Evolutionary conservation across 2,329 filamentous ascomycete genomes (phyloP), one percentile per base, ranked within the genome.

Genomic region (Fusarium tricinctum): DNA sequence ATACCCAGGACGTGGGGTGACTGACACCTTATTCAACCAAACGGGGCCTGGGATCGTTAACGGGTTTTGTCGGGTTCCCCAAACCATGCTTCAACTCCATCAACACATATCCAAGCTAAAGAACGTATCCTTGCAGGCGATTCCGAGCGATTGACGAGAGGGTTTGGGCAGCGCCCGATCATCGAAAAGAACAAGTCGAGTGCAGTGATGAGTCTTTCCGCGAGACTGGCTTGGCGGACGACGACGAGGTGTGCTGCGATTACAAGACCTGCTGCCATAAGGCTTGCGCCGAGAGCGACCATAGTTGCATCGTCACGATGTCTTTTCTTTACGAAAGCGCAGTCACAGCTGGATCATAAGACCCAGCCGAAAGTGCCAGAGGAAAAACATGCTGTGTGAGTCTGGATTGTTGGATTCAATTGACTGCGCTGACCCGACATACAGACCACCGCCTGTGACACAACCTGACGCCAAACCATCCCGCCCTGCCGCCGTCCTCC

Each of bases 261-360:
- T 15, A 35, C 58, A 19, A 67, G 44, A 32, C 53, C 56, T 58
- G 38, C 38, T 30, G 39, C 42, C 22, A 23, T 51, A 26, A 65
- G 54, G 45, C 55, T 69, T 46, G 42, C 57, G 48, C 51, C 46
- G n/a, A 45, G 45, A 46, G 33, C 40, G 26, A 58, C 47, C 35
- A 48, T 33, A 60, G 33, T 50, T 39, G 42, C 49, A 60, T 44
- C 26, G 48, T 44, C 58, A 19, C 64, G 46, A 54, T 54, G 63
- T 19, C 53, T 64, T 22, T 73, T 73, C 55, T 73, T 69, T 47
- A 71, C 71, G 26, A 73, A 56, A 43, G 53, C 71, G 51, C 72
- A 64, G 53, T 58, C 46, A 28, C 59, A 63, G 66, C 43, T 68
- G 30, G 67, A 71, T 19, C 53, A 68, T 15, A 73, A 69, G 60